A percentile compares a stretch with the other conserved stretches of the same genome.
These are phyloP conservation scores for Heritiera littoralis DNA, from an alignment of 345 rosid genomes.

Conservation along the genomic window DNA sequence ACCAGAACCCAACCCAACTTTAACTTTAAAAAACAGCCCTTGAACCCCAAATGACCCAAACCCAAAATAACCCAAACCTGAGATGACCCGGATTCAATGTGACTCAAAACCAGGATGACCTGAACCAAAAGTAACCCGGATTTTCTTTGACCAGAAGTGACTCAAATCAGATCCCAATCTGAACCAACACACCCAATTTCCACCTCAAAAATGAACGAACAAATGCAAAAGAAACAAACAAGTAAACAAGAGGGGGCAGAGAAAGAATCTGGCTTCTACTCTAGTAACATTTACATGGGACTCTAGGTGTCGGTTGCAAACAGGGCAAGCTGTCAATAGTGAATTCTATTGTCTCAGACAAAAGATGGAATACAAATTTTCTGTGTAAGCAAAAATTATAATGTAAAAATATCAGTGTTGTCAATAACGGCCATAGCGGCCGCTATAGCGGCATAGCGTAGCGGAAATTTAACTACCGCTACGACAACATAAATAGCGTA, in stretches of 20 bases:
- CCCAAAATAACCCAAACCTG: background rate
- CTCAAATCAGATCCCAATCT: background rate
- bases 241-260: background rate
- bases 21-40: background rate
- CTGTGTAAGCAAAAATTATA: background rate
- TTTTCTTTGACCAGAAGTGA: background rate
- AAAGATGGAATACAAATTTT: background rate
- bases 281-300: background rate
- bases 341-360: background rate
- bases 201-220: background rate
- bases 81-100: background rate
- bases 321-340: background rate
- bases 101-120: background rate
- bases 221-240: background rate
- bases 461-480: too few species aligned
- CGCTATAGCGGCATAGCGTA: too few species aligned
- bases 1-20: background rate
- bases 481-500: too few species aligned
- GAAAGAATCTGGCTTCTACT: background rate
- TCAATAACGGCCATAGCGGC: too few species aligned
- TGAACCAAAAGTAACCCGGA: background rate
- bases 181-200: background rate
- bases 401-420: background rate
- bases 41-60: background rate
- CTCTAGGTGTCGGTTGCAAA: background rate